Evolutionary conservation across 2,329 filamentous ascomycete genomes (phyloP).

Genomic region (Hypomyces perniciosus): DNA sequence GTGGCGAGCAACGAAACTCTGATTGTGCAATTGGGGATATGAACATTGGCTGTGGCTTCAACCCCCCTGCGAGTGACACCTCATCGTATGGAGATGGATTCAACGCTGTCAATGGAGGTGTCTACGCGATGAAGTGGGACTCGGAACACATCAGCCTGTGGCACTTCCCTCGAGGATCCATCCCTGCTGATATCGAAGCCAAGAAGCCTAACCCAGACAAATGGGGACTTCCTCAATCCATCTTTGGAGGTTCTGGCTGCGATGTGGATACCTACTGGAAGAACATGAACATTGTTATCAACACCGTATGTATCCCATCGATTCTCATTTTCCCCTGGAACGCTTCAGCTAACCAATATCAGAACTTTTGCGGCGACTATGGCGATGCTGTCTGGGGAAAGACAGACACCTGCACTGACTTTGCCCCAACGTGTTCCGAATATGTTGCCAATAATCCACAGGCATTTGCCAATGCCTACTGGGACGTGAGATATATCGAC

Average conservation of each 20-base stretch:
- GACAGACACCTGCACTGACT: constrained; percentile 31
- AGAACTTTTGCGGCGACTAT: constrained; percentile 73
- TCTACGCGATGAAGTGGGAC: constrained; percentile 69
- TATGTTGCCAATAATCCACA: constrained; percentile 41
- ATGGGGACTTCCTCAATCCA: constrained; percentile 65
- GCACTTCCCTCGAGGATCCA: constrained; percentile 62
- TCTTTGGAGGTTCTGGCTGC: constrained; percentile 61
- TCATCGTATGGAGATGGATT: constrained; percentile 57
- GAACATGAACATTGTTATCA: constrained; percentile 65
- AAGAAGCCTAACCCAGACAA: constrained; percentile 53
- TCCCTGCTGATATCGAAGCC: constrained; percentile 59
- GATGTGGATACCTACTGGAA: constrained; percentile 61
- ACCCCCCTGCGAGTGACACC: constrained; percentile 34
- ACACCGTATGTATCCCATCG: constrained; percentile 43
- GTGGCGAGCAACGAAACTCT: constrained; percentile 22
- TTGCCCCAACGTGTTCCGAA: constrained; percentile 40
- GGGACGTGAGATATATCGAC: constrained; percentile 53
- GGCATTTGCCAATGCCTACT: constrained; percentile 37
- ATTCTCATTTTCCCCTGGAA: not conserved
- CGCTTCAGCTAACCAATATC: constrained; percentile 1
- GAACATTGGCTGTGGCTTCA: constrained; percentile 42
- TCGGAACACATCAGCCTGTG: constrained; percentile 62
- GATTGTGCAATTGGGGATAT: constrained; percentile 33
- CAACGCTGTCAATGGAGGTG: constrained; percentile 59
- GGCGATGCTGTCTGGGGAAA: constrained; percentile 45